A percentile compares a stretch with the other conserved stretches of the same genome.
These are phyloP conservation scores for Sarocladium oryzae DNA, from an alignment of 2,329 filamentous ascomycete genomes.

Conservation along the genomic window DNA sequence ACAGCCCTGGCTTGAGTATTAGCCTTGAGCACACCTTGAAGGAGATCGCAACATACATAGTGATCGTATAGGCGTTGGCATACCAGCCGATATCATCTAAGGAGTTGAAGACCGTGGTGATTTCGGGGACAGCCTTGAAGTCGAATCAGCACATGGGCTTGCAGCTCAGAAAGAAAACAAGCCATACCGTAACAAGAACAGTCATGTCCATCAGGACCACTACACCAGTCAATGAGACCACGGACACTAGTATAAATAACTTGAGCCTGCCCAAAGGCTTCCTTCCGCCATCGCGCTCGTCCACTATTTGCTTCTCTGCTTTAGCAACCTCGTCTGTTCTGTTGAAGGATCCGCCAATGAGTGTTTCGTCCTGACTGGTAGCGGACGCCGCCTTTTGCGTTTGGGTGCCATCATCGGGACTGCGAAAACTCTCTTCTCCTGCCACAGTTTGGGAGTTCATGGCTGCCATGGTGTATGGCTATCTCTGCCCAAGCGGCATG, in stretches of 20 bases:
- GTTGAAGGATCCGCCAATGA: neutral
- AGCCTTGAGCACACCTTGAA: neutral
- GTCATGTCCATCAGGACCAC: conserved; percentile 5
- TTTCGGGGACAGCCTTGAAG: neutral
- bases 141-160: neutral
- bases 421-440: neutral
- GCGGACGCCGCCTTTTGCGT: neutral
- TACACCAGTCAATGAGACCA: neutral
- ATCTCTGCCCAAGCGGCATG: neutral
- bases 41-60: neutral
- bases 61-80: neutral
- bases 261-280: neutral
- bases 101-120: conserved; percentile 6
- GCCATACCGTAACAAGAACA: neutral
- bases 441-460: neutral
- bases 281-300: neutral
- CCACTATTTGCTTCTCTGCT: neutral
- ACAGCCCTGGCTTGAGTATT: neutral
- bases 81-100: conserved; percentile 4
- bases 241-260: neutral
- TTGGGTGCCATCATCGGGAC: neutral
- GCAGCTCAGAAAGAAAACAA: neutral
- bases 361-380: neutral
- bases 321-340: neutral
- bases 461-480: neutral